Evolutionary conservation across 1,284 basidiomycete genomes (phyloP).

Genomic region (Coniferiporia sulphurascens): DNA sequence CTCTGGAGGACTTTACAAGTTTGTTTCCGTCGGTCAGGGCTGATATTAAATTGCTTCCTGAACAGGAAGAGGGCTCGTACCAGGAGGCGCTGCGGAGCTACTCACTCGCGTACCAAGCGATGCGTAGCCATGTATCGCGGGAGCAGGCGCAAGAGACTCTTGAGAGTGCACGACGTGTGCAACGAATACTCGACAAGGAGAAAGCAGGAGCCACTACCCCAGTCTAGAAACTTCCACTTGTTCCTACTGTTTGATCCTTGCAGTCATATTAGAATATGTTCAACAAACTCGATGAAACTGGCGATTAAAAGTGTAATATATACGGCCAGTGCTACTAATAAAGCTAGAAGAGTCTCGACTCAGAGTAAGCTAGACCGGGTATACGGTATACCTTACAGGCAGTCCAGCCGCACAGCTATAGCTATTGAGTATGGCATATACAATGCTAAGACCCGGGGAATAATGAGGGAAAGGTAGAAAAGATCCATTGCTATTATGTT

Average conservation of each 20-base stretch:
- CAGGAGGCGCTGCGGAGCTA: slow-evolving; percentile 3
- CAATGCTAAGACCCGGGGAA: neutral
- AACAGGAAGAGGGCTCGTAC: slow-evolving; percentile 3
- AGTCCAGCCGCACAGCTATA: neutral
- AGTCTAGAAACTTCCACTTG: no score
- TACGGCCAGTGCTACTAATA: neutral
- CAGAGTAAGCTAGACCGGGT: neutral
- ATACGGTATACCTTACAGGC: neutral
- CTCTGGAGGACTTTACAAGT: no score
- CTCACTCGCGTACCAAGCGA: neutral
- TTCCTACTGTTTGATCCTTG: no score
- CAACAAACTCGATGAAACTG: no score
- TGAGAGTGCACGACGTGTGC: slow-evolving; percentile 2
- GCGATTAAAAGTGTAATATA: neutral
- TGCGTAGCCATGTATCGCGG: neutral
- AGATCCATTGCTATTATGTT: neutral
- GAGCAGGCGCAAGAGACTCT: slow-evolving; percentile 2
- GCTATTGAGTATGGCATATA: neutral
- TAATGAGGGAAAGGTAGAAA: neutral
- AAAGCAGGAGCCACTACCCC: neutral
- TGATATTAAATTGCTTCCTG: neutral
- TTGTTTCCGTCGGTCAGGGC: no score
- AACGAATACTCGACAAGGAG: slow-evolving; percentile 3
- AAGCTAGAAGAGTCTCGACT: neutral
- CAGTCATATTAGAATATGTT: no score